phyloP scores from a whole-genome alignment of 345 rosid genomes.

The Luvunga scandens region DNA sequence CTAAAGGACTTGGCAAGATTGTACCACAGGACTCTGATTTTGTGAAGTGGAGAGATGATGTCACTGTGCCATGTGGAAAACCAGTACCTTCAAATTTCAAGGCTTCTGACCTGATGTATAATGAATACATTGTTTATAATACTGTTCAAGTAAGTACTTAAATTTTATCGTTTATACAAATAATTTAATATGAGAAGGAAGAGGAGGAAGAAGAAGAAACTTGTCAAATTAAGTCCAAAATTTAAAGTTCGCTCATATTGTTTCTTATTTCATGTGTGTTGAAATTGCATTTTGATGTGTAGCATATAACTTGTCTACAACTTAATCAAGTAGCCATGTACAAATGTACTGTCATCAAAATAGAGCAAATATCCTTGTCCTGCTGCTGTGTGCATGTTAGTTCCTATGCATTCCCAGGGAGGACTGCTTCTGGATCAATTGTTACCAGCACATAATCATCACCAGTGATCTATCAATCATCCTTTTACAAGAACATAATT shows the following conservation, averaged over 20 bases:
- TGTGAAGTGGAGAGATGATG: slow-evolving; percentile 80
- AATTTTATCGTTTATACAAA: neutral
- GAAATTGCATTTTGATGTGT: neutral
- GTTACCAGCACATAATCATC: neutral
- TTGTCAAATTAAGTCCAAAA: slow-evolving; percentile 18
- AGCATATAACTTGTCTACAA: neutral
- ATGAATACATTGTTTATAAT: slow-evolving; percentile 87
- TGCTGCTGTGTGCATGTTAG: neutral
- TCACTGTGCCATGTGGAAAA: slow-evolving; percentile 87
- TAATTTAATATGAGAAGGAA: no score
- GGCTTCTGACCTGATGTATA: slow-evolving; percentile 88
- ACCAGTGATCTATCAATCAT: neutral
- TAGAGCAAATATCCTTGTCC: neutral
- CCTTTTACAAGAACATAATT: neutral
- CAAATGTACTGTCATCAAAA: neutral
- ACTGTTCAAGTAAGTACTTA: slow-evolving; percentile 71
- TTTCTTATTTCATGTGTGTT: neutral
- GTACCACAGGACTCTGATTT: slow-evolving; percentile 75
- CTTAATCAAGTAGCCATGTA: neutral
- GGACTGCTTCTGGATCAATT: neutral
- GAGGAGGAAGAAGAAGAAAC: neutral
- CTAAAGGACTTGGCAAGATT: slow-evolving; percentile 90
- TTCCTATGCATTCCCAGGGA: neutral
- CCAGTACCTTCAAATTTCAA: slow-evolving; percentile 70
- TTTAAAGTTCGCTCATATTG: neutral